phyloP scores from a whole-genome alignment of 2,329 filamentous ascomycete genomes.

The Fusarium sp. region DNA sequence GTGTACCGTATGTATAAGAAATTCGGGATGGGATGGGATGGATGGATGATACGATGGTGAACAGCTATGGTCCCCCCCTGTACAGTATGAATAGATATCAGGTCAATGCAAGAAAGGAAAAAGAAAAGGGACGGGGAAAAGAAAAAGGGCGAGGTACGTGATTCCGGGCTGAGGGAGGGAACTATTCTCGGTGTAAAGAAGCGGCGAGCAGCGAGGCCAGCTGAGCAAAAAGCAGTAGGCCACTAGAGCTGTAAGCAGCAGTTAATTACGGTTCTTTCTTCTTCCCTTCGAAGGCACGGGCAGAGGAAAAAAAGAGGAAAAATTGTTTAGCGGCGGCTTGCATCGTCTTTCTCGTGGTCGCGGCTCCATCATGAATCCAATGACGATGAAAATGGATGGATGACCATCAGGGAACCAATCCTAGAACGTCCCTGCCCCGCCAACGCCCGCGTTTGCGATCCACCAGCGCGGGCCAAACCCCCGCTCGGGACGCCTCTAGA shows the following conservation, averaged over 20 bases:
- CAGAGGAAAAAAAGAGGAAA: slow-evolving; percentile 18
- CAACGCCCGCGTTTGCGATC: slow-evolving; percentile 36
- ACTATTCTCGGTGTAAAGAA: slow-evolving; percentile 2
- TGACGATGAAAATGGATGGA: slow-evolving; percentile 42
- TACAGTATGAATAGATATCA: slow-evolving; percentile 8
- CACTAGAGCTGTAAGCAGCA: slow-evolving; percentile 3
- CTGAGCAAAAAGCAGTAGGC: slow-evolving; percentile 7
- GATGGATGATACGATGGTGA: slow-evolving; percentile 15
- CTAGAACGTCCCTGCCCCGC: slow-evolving; percentile 28
- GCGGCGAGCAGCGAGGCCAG: slow-evolving; percentile 5
- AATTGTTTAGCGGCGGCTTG: slow-evolving; percentile 37
- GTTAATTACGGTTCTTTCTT: neutral
- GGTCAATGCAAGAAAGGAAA: slow-evolving; percentile 1
- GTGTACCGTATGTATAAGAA: slow-evolving; percentile 21
- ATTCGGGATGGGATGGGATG: slow-evolving; percentile 4
- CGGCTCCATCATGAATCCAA: slow-evolving; percentile 44
- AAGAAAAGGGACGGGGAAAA: slow-evolving; percentile 19
- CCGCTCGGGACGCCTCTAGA: slow-evolving; percentile 30
- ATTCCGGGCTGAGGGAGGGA: slow-evolving; percentile 1
- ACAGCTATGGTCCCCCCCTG: slow-evolving; percentile 10
- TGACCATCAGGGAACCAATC: slow-evolving; percentile 35
- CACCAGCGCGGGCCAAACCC: slow-evolving; percentile 41
- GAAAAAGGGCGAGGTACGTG: slow-evolving; percentile 17
- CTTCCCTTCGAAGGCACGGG: neutral
- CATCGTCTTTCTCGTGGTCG: slow-evolving; percentile 42